phyloP scores from a whole-genome alignment of 371 early-diverging fungal species.

The Entomophthora muscae region DNA sequence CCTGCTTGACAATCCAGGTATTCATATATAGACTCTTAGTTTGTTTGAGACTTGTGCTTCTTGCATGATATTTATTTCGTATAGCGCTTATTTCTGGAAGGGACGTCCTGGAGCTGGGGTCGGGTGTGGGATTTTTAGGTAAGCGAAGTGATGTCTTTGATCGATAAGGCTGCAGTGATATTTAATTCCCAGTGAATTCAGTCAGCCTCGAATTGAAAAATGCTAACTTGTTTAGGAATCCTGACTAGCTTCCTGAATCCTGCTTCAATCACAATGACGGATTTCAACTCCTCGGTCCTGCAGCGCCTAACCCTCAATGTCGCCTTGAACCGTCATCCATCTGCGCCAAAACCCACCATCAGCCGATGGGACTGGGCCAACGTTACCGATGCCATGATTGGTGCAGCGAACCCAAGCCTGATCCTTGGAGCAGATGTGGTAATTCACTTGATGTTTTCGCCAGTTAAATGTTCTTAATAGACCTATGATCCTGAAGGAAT shows the following conservation, averaged over 20 bases:
- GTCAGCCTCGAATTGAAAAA: too few species aligned
- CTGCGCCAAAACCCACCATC: neutral
- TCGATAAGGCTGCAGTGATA: too few species aligned
- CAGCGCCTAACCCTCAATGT: neutral
- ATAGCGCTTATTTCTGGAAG: neutral
- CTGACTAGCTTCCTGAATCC: neutral
- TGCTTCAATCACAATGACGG: neutral
- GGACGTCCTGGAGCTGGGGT: neutral
- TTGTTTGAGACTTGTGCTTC: too few species aligned
- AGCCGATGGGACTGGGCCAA: neutral
- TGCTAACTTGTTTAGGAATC: neutral
- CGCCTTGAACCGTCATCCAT: neutral
- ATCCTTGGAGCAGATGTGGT: neutral
- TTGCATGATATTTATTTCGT: too few species aligned
- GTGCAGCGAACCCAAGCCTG: neutral
- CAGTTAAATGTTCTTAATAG: neutral
- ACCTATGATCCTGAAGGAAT: neutral
- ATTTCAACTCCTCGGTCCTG: neutral
- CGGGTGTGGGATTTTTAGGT: neutral
- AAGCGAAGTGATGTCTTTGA: too few species aligned
- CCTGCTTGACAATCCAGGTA: neutral
- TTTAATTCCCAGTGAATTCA: too few species aligned
- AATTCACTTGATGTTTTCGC: neutral
- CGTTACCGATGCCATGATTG: neutral
- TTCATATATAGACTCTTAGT: too few species aligned